These are phyloP conservation scores for Backusella tuberculispora DNA, from an alignment of 192 early-diverging fungal genomes.

Conservation along the genomic window DNA sequence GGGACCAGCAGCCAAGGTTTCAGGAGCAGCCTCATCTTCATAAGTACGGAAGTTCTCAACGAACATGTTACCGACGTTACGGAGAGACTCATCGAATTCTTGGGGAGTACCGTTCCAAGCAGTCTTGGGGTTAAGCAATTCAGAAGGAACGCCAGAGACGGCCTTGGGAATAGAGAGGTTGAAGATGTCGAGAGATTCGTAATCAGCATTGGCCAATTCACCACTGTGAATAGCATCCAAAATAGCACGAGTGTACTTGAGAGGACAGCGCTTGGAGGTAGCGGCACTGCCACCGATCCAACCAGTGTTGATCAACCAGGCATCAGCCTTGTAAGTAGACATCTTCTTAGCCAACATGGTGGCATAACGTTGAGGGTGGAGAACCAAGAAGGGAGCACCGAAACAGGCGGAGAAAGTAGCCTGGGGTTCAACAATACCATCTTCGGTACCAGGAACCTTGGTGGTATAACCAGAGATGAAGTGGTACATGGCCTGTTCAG, in stretches of 20 bases:
- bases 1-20: conserved; percentile 76
- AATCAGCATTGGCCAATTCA: conserved; percentile 84
- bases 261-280: conserved; percentile 73
- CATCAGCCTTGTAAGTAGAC: conserved; percentile 77
- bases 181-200: conserved; percentile 85
- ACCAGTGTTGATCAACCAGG: conserved; percentile 95
- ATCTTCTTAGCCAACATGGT: conserved; percentile 97
- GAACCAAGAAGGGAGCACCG: conserved; percentile 95
- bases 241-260: conserved; percentile 96
- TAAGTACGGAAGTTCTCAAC: conserved; percentile 88
- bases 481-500: conserved; percentile 92
- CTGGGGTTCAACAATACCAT: conserved; percentile 85
- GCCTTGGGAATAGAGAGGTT: conserved; percentile 84
- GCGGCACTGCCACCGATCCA: conserved; percentile 81
- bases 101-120: conserved; percentile 81
- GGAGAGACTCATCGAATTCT: conserved; percentile 65
- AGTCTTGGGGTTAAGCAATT: conserved; percentile 83
- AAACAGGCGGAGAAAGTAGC: conserved; percentile 94
- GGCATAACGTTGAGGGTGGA: conserved; percentile 94
- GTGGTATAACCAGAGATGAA: conserved; percentile 97
- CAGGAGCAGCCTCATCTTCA: conserved; percentile 72
- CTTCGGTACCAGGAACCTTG: conserved; percentile 96
- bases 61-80: conserved; percentile 83
- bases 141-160: conserved; percentile 73
- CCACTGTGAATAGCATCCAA: conserved; percentile 96